Conservation (phyloP, 768 basidiomycete species). For the Antrodiella citrinella region DNA sequence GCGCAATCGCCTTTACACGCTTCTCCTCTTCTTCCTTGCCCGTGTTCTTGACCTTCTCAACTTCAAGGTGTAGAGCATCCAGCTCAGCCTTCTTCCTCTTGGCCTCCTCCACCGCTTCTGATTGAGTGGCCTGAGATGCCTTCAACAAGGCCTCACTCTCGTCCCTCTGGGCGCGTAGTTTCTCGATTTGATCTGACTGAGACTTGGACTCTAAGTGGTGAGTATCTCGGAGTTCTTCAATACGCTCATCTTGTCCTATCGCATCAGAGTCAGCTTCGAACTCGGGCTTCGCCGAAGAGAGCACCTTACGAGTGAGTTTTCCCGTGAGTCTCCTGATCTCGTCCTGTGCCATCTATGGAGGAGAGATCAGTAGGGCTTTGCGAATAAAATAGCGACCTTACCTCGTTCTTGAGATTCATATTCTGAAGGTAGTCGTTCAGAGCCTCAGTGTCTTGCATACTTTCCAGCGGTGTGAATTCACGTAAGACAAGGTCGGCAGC, state of each 20-base stretch:
- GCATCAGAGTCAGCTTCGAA: no score
- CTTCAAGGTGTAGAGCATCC: slow-evolving; percentile 52
- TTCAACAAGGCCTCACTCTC: slow-evolving; percentile 66
- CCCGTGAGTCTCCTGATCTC: slow-evolving; percentile 71
- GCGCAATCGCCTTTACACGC: slow-evolving; percentile 83
- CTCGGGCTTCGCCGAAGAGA: no score
- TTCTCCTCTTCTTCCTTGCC: slow-evolving; percentile 98
- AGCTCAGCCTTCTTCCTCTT: slow-evolving; percentile 47
- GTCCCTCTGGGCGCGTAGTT: slow-evolving; percentile 55
- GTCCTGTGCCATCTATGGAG: slow-evolving; percentile 53
- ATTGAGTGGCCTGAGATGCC: slow-evolving; percentile 42
- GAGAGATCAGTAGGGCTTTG: not conserved
- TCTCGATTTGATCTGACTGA: slow-evolving; percentile 65
- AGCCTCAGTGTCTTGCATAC: slow-evolving; percentile 53
- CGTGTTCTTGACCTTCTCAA: slow-evolving; percentile 46
- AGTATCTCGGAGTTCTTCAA: slow-evolving; percentile 79
- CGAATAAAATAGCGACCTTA: slow-evolving; percentile 25
- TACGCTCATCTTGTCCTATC: slow-evolving; percentile 74
- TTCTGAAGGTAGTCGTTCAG: slow-evolving; percentile 69
- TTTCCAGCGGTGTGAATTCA: slow-evolving; percentile 65
- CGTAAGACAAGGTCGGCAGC: slow-evolving; percentile 61
- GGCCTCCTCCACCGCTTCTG: slow-evolving; percentile 40
- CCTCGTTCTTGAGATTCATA: slow-evolving; percentile 61
- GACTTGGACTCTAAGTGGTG: slow-evolving; percentile 78
- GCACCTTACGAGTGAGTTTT: slow-evolving; percentile 59